These are phyloP conservation scores for Xylariomycetidae sp. DNA, from an alignment of 2,329 filamentous ascomycete species.

Conservation along the genomic window DNA sequence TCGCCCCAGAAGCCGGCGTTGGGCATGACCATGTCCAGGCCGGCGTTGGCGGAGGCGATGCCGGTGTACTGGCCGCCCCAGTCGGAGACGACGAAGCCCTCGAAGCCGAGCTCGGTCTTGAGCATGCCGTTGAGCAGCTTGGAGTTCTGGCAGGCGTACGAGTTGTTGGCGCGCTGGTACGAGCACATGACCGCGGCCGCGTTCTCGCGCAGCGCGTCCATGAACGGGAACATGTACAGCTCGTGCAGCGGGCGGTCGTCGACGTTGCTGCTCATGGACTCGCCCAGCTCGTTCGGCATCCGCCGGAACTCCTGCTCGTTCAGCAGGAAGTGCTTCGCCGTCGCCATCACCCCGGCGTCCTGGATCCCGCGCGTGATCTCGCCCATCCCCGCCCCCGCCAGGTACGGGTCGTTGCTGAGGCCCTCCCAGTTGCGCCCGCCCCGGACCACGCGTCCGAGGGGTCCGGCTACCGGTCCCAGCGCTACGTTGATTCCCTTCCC, in stretches of 20 bases:
- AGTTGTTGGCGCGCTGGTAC: constrained; percentile 56
- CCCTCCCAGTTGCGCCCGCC: constrained; percentile 91
- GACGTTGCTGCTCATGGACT: constrained; percentile 60
- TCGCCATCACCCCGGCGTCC: constrained; percentile 46
- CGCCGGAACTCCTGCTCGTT: constrained; percentile 54
- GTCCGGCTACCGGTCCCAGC: constrained; percentile 73
- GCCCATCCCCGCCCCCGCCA: constrained; percentile 70
- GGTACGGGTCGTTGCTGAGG: constrained; percentile 75
- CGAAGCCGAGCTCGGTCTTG: constrained; percentile 65
- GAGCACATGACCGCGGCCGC: constrained; percentile 66
- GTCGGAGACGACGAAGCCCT: constrained; percentile 70
- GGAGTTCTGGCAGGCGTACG: constrained; percentile 60
- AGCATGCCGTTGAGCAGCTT: constrained; percentile 63
- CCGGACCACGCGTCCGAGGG: constrained; percentile 71
- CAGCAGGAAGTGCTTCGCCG: constrained; percentile 46
- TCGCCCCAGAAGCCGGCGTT: constrained; percentile 68
- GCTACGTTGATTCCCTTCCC: constrained; percentile 63
- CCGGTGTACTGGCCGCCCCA: constrained; percentile 80
- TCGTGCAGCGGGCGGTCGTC: constrained; percentile 64
- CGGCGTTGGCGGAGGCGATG: constrained; percentile 69
- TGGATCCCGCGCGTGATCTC: constrained; percentile 66
- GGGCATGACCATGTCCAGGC: constrained; percentile 65
- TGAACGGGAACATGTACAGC: constrained; percentile 66
- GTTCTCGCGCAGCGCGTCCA: constrained; percentile 53
- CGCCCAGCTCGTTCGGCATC: constrained; percentile 40